phyloP scores from a whole-genome alignment of 257 asterid genomes.

The Fraxinus quadrangulata region DNA sequence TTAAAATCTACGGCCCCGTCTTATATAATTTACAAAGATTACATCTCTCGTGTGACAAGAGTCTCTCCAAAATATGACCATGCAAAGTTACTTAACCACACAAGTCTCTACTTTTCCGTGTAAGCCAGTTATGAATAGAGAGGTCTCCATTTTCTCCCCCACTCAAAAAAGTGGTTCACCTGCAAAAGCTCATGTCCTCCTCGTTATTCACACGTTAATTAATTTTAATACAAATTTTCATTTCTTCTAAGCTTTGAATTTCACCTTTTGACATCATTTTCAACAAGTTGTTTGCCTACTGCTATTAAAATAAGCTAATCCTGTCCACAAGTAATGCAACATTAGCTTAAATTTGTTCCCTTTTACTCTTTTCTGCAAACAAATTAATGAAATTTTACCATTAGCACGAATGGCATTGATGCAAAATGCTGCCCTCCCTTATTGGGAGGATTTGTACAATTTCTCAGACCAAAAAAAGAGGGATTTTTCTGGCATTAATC shows the following conservation, averaged over 20 bases:
- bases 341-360: not conserved
- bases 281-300: constrained; percentile 33
- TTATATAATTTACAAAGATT: too few relatives aligned
- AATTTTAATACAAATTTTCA: not conserved
- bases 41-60: too few relatives aligned
- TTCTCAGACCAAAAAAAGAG: not conserved
- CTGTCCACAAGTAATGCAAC: not conserved
- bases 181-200: constrained; percentile 28
- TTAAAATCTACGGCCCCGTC: too few relatives aligned
- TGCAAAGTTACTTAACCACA: not conserved
- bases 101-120: constrained; percentile 20
- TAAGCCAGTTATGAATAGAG: not conserved
- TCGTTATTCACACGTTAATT: constrained; percentile 11
- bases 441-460: not conserved
- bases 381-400: not conserved
- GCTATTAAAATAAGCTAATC: not conserved
- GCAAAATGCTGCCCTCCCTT: constrained; percentile 14
- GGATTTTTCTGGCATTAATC: not conserved
- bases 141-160: constrained; percentile 28
- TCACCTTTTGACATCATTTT: constrained; percentile 20
- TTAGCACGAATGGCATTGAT: constrained; percentile 23
- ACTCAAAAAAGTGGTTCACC: constrained; percentile 37
- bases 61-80: not conserved
- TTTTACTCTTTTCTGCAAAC: not conserved
- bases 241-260: constrained; percentile 10